These are phyloP conservation scores for Fusarium sp. DNA, from an alignment of 2,329 filamentous ascomycete genomes.

Conservation along the genomic window DNA sequence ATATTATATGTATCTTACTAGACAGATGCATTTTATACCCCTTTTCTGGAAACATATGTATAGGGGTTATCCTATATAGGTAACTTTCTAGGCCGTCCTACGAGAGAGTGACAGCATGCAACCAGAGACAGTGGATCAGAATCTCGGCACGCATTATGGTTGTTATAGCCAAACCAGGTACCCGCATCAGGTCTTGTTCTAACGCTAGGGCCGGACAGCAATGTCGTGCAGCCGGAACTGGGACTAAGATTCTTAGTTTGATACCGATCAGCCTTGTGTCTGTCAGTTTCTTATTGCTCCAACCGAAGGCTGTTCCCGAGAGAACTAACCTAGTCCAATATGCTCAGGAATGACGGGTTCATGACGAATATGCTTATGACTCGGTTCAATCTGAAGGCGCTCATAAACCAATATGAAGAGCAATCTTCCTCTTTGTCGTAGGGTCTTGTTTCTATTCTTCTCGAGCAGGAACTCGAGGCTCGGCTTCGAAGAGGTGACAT, in stretches of 20 bases:
- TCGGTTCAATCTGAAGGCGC: neutral
- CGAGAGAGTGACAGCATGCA: neutral
- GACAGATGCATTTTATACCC: neutral
- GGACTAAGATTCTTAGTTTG: slow-evolving; percentile 26
- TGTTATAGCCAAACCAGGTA: slow-evolving; percentile 18
- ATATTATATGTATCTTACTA: neutral
- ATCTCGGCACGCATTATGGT: neutral
- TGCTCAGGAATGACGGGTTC: slow-evolving; percentile 5
- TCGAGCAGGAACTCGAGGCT: neutral
- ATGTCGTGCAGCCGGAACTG: slow-evolving; percentile 36
- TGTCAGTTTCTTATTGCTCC: neutral
- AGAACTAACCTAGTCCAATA: neutral
- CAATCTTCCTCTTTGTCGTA: neutral
- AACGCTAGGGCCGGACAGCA: slow-evolving; percentile 22
- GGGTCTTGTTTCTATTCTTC: too few species aligned
- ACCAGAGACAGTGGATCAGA: slow-evolving; percentile 4
- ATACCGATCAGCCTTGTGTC: slow-evolving; percentile 25
- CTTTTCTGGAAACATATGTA: neutral
- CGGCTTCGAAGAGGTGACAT: slow-evolving; percentile 6
- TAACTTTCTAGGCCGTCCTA: neutral
- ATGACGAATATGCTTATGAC: neutral
- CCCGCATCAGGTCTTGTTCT: slow-evolving; percentile 17
- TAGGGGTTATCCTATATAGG: neutral
- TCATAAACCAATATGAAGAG: neutral
- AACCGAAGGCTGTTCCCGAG: neutral